Evolutionary conservation across 176 grass and related monocot species (phyloP).

Genomic region (Miscanthus lutarioriparius): DNA sequence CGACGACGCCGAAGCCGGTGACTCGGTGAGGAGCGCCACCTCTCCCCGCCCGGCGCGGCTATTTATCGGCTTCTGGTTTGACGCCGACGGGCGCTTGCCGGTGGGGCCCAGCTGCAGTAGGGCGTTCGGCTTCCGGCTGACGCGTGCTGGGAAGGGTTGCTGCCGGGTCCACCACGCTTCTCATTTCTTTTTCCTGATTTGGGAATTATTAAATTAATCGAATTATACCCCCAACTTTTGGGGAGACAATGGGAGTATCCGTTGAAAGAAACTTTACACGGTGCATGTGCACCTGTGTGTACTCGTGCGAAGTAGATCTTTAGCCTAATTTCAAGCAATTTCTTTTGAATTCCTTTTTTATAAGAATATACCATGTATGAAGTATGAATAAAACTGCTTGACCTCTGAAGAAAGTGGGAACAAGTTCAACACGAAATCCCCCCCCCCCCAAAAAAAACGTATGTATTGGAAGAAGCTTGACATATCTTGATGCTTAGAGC

Average conservation of each 20-base stretch:
- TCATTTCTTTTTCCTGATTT: not conserved
- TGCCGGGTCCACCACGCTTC: not conserved
- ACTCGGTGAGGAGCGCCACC: not conserved
- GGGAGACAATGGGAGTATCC: not conserved
- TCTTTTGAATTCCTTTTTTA: not conserved
- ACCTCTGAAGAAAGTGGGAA: no score
- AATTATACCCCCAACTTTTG: not conserved
- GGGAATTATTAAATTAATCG: not conserved
- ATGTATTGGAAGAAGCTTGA: no score
- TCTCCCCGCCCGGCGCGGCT: not conserved
- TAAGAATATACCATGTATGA: no score
- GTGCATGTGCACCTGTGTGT: no score
- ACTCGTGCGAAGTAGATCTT: not conserved
- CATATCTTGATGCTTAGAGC: no score
- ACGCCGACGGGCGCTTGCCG: not conserved
- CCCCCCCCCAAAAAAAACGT: no score
- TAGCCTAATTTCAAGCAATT: not conserved
- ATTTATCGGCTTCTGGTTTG: constrained; percentile 47
- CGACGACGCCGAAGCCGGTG: constrained; percentile 20
- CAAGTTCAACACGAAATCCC: no score
- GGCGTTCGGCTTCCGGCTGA: not conserved
- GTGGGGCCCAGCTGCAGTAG: constrained; percentile 12
- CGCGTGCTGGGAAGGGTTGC: constrained; percentile 12
- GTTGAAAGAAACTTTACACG: not conserved
- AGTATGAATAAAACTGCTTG: no score